phyloP scores from a whole-genome alignment of 345 rosid genomes.

The Euphorbia lathyris region DNA sequence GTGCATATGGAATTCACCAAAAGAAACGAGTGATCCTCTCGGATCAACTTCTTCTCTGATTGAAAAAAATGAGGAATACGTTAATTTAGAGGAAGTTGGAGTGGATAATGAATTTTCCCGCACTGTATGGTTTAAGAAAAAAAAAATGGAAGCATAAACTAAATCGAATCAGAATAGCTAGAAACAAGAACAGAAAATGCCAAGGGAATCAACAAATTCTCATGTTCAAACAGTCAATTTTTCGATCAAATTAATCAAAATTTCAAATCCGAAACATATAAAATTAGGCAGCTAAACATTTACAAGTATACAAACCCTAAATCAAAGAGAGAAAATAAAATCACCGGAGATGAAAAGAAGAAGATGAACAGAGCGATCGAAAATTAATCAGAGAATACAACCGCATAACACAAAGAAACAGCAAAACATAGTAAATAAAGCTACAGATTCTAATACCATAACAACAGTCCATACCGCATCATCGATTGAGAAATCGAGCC shows the following conservation, averaged over 20 bases:
- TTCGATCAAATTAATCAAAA: neutral
- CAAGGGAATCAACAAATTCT: neutral
- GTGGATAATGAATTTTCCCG: too few species aligned
- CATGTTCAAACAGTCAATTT: neutral
- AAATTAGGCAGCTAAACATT: neutral
- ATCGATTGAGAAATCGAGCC: conserved; percentile 55
- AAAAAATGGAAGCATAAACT: too few species aligned
- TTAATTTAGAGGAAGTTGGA: too few species aligned
- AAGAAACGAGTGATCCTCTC: too few species aligned
- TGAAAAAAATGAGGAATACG: too few species aligned
- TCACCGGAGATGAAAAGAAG: too few species aligned
- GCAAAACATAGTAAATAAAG: conserved; percentile 63
- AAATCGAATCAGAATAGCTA: too few species aligned
- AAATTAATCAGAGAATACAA: conserved; percentile 73
- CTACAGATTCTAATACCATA: conserved; percentile 62
- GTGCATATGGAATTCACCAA: too few species aligned
- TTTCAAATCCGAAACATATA: neutral
- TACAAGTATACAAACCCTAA: neutral
- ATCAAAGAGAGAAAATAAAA: too few species aligned
- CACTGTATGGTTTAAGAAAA: too few species aligned
- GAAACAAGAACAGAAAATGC: too few species aligned
- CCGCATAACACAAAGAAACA: conserved; percentile 80
- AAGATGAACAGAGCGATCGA: neutral
- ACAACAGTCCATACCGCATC: conserved; percentile 64
- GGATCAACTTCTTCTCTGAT: too few species aligned